Conservation (phyloP, 202 grass and related monocot genomes). For the Bolboschoenoplectus hybrid region DNA sequence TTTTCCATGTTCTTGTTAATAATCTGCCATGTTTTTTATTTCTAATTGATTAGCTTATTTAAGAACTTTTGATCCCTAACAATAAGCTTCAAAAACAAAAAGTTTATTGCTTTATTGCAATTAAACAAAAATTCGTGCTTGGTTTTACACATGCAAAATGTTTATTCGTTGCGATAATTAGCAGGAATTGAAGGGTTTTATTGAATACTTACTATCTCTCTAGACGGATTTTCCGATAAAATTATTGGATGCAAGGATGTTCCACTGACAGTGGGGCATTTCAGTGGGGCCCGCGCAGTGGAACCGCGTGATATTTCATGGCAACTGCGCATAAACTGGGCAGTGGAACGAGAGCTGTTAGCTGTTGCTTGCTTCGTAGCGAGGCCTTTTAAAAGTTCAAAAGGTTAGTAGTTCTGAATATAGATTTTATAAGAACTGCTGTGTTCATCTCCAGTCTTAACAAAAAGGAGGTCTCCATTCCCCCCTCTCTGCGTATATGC, state of each 20-base stretch:
- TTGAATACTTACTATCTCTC: neutral
- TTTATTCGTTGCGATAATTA: neutral
- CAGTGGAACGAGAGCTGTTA: constrained; percentile 24
- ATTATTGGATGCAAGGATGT: neutral
- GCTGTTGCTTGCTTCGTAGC: neutral
- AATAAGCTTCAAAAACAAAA: neutral
- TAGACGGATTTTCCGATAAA: neutral
- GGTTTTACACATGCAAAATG: neutral
- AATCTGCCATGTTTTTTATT: neutral
- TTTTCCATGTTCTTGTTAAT: neutral
- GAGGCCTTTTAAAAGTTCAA: neutral
- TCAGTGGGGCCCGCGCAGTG: neutral
- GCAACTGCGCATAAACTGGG: neutral
- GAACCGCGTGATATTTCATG: constrained; percentile 8
- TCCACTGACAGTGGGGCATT: neutral
- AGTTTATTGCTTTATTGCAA: too few species aligned
- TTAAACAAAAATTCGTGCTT: neutral
- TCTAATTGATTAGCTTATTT: neutral
- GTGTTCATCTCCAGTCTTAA: neutral
- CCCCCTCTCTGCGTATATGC: neutral
- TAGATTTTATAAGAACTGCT: neutral
- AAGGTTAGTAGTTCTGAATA: constrained; percentile 17
- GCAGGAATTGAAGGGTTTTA: neutral
- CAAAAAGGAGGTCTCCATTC: neutral
- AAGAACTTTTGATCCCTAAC: neutral